A percentile compares a stretch with the other conserved stretches of the same genome.
phyloP scores from a whole-genome alignment of 495 filamentous ascomycete genomes.

The Evansstolkia leycettana region DNA sequence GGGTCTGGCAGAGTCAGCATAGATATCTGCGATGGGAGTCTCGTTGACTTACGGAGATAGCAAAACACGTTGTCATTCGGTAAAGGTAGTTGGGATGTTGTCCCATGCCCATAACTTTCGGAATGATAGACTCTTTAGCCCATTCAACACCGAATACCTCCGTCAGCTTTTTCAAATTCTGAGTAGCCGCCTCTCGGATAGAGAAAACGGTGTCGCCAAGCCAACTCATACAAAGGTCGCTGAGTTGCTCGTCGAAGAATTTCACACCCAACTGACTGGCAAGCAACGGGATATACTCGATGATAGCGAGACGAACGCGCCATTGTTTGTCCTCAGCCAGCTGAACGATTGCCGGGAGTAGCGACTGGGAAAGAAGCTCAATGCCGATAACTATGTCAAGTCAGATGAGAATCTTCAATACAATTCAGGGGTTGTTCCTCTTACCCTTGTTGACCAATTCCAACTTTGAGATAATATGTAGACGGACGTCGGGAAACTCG shows the following conservation, averaged over 20 bases:
- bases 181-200: slow-evolving; percentile 91
- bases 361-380: slow-evolving; percentile 87
- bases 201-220: slow-evolving; percentile 98
- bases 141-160: slow-evolving; percentile 97
- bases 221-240: slow-evolving; percentile 95
- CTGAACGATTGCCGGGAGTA: slow-evolving; percentile 95
- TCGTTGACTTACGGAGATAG: slow-evolving; percentile 67
- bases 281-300: slow-evolving; percentile 95
- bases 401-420: not conserved
- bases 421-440: slow-evolving; percentile 2
- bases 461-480: slow-evolving; percentile 97
- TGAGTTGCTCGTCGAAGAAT: slow-evolving; percentile 97
- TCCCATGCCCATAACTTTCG: slow-evolving; percentile 97
- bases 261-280: slow-evolving; percentile 92
- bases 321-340: slow-evolving; percentile 99
- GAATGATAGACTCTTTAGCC: slow-evolving; percentile 95
- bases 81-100: slow-evolving; percentile 97
- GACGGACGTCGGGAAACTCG: slow-evolving; percentile 92
- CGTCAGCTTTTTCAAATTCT: slow-evolving; percentile 94
- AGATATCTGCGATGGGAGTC: not conserved
- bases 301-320: slow-evolving; percentile 94
- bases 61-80: slow-evolving; percentile 98
- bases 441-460: slow-evolving; percentile 94
- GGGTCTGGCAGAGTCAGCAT: slow-evolving; percentile 52
- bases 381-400: slow-evolving; percentile 73